Evolutionary conservation across 352 stramenopile species (phyloP), one percentile per base, ranked within the genome.

Genomic region (Globisporangium iwayamae): DNA sequence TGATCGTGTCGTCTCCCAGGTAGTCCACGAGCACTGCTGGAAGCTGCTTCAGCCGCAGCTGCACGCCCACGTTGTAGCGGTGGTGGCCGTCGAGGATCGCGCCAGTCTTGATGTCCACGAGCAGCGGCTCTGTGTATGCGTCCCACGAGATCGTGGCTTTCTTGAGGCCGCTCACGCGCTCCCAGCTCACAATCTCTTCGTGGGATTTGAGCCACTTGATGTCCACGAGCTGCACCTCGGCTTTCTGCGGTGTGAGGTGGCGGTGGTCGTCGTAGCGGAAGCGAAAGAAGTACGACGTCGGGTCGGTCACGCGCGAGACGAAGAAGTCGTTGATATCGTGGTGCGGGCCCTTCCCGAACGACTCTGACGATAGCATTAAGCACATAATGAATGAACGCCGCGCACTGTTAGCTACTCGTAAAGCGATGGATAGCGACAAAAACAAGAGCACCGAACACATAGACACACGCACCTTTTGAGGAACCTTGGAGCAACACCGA

Each of bases 281-380:
- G 56, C 80, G 79, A 58, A 85, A 95, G 68, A 95, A 95, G 70
- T 93, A 95, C 25, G 87, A 95, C 50, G 87, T 93, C 54, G 85
- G 84, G 64, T 95, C 87, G 18, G 81, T 91, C 55, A 92, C 78
- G 4, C 87, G 83, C 34, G 85, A 87, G 13, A 91, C 68, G 60
- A 95, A 90, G 59, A 95, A 95, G 43, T 84, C 75, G 34, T 89
- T 72, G 18, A 89, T 79, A 14, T 83, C 78, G 28, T 77, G 73
- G 56, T 76, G 65, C 10, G 73, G 54, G 13, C 66, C 60, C 13
- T 51, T 47, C 7, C 43, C 54, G 25, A 69, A 63, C 13, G 53
- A 28, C 20, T 53, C 58, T 66, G 47, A 16, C 32, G 47, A 25
- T 45, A 45, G 20, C 52, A 43, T 14, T 14, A 30, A n/a, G 10